Base-by-base conservation (phyloP, 202 grass and related monocot species). In the Setaria viridis region DNA sequence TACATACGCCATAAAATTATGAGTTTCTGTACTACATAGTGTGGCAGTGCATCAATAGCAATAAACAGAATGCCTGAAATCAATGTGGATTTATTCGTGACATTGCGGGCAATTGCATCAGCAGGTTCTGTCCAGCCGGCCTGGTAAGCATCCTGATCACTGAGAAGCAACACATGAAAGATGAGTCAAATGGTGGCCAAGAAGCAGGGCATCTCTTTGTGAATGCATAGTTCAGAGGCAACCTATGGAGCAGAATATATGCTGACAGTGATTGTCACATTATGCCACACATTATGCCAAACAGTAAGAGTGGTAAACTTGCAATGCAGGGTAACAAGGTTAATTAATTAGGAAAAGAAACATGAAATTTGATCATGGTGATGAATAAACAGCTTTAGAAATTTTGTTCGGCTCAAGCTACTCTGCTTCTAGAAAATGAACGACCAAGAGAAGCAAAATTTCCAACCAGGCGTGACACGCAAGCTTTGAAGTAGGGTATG, bases 401-500 rank as follows among this genome's bases (percentile, higher is more conserved):
- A 47, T 43, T 25, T 11, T 0, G 0, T 56, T 67, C 21, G n/a
- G 5, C 63, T 46, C 54, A 59, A 62, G 53, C 67, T 54, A 84
- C 14, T 84, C 71, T 76, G 47, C 48, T 56, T 56, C 43, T 64
- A 47, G 20, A 64, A 78, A 78, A 57, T 57, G 65, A 67, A 75
- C 25, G 4, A 67, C 21, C 10, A 77, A 9, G 34, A 88, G 63
- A 58, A 59, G 80, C 50, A 11, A 67, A 77, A 49, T 72, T 58
- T 9, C 76, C 58, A 73, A 75, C 79, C 82, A 91, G 77, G 29
- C 46, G 80, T 47, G 84, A 80, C 62, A 94, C 86, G 74, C 87
- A 99, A 77, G 74, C 71, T 76, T 95, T 88, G 81, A 94, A 93
- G 56, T 94, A 94, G 0, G 93, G 85, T 79, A 94, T 45, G 63